phyloP scores from a whole-genome alignment of 1,284 basidiomycete genomes.

The Boletus smithii region DNA sequence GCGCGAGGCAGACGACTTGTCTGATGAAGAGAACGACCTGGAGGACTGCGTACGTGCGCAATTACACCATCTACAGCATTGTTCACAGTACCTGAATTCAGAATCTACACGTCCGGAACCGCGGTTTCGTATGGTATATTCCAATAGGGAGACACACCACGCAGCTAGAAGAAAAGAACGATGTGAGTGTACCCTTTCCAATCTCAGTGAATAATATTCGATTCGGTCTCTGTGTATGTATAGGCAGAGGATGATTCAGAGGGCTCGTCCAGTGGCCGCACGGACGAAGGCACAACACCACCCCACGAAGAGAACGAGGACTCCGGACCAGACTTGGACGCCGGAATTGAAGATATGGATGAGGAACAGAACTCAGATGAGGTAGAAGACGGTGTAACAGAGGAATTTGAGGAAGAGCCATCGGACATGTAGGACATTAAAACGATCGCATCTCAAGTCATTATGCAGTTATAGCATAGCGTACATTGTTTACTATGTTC shows the following conservation, averaged over 20 bases:
- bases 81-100: slow-evolving; percentile 26
- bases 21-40: slow-evolving; percentile 78
- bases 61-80: background rate
- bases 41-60: slow-evolving; percentile 58
- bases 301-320: slow-evolving; percentile 56
- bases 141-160: slow-evolving; percentile 72
- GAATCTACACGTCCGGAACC: slow-evolving; percentile 58
- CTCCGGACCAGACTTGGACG: slow-evolving; percentile 59
- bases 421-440: slow-evolving; percentile 18
- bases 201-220: slow-evolving; percentile 1
- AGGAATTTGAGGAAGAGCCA: slow-evolving; percentile 33
- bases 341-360: slow-evolving; percentile 70
- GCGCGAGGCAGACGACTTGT: slow-evolving; percentile 80
- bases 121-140: slow-evolving; percentile 65
- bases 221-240: background rate
- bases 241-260: slow-evolving; percentile 47
- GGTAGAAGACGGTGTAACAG: slow-evolving; percentile 25
- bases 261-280: slow-evolving; percentile 32
- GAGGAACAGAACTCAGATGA: slow-evolving; percentile 43
- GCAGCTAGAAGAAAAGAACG: slow-evolving; percentile 78
- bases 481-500: background rate
- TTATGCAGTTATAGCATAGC: background rate
- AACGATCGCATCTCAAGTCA: background rate
- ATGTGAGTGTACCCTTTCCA: slow-evolving; percentile 46
- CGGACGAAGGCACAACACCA: slow-evolving; percentile 45